Base-by-base conservation (phyloP, 2,329 filamentous ascomycete species). In the Eurotiales sp. region DNA sequence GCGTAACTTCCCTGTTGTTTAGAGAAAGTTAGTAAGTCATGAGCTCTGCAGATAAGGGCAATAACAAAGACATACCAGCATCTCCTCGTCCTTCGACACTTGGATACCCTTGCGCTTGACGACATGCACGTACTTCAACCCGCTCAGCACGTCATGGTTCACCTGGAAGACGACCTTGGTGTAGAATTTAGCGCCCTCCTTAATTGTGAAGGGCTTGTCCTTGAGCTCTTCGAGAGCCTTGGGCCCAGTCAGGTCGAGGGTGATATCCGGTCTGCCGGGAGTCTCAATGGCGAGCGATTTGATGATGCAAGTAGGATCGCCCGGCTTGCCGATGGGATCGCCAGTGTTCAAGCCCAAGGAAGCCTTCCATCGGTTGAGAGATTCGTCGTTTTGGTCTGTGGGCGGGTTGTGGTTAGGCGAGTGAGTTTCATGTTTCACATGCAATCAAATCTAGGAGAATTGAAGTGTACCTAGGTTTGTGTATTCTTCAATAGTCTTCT, bases 401-500 rank as follows among this genome's bases (percentile, higher is more conserved):
- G 37, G 45, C 19, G 17, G n/a, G 32, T 30, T 23, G 12, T n/a
- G 22, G 15, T 39, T 32, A 17, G 44, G 12, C 17, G 15, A n/a
- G n/a, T 15, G n/a, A 10, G 42, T 29, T n/a, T 25, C 12, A 22
- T 23, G 22, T 22, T 4, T 11, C 17, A 41, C 17, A 41, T n/a
- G 5, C 10, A 29, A 11, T 19, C 25, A 22, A n/a, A n/a, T n/a
- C 6, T 15, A 27, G n/a, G 10, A 34, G 12, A 23, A 32, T 21
- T 8, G 37, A 8, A 4, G 23, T 23, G 78, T 78, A 95, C 90
- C 93, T 75, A 99, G 87, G 72, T 96, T 80, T 68, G 92, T 82
- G 76, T 96, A 96, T 73, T 96, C 88, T 58, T 92, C 88, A 67
- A 99, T 81, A 63, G 89, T 95, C 83, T 97, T 96, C 86, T 96